Base-by-base conservation (phyloP, 352 stramenopile species). In the Phytophthora colocasiae region DNA sequence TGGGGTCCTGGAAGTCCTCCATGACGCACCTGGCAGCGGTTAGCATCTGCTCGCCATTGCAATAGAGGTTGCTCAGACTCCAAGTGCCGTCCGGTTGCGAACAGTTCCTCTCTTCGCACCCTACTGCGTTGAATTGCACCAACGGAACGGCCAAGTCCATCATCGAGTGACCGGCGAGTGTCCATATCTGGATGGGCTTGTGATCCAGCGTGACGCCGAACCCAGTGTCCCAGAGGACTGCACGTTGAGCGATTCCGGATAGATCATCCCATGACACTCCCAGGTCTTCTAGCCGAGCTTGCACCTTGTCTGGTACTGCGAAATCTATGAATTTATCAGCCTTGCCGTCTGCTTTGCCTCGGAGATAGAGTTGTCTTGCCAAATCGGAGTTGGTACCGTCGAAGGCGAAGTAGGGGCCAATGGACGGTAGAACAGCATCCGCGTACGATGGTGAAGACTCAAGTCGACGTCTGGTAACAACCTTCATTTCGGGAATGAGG, bases 301-400 rank as follows among this genome's bases (percentile, higher is more conserved):
- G 19, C 6, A 69, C 22, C 6, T 8, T 19, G 8, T 39, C 1
- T n/a, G 53, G 58, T 5, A 66, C 10, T 17, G 8, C 26, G 27
- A 66, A 66, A 9, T 45, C 54, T 24, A 3, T 5, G 14, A 63
- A 36, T 19, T 40, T 32, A 0, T 19, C 6, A 0, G n/a, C 59
- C 1, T 26, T 24, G 15, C 47, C 40, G 5, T 54, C 56, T 17
- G 24, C 43, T n/a, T 71, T 58, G 19, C 31, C 54, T 7, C 55
- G 67, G n/a, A 54, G n/a, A 40, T 70, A 77, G 6, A 73, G 51
- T 17, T 77, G 69, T 14, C 32, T 61, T 3, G 69, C 69, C 1
- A 77, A 11, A 36, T 77, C 57, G 6, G 63, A 77, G 36, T 65
- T 73, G 39, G 69, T 61, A 5, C 67, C 62, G 14, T 75, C 62